Percentiles rank a stretch among this genome's conserved stretches.
These are phyloP conservation scores for Globisporangium lucens DNA, from an alignment of 352 stramenopile species.

Conservation along the genomic window DNA sequence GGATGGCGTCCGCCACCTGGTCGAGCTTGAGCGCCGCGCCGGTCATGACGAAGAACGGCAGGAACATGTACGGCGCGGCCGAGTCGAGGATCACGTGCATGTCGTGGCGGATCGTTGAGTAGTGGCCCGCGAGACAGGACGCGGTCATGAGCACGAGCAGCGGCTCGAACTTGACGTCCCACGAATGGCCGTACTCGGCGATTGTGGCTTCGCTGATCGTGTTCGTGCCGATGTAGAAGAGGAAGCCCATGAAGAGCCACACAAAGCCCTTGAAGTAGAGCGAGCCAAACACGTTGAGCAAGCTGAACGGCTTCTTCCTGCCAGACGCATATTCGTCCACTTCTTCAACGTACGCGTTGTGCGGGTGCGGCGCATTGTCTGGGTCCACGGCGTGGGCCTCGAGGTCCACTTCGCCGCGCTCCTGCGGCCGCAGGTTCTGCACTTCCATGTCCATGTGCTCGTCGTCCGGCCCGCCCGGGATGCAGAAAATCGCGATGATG, in stretches of 20 bases:
- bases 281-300: conserved; percentile 23
- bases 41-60: conserved; percentile 81
- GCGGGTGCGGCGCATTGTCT: conserved; percentile 39
- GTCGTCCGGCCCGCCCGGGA: conserved; percentile 38
- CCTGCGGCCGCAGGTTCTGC: background rate
- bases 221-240: conserved; percentile 56
- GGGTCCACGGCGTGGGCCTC: conserved; percentile 22
- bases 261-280: conserved; percentile 64
- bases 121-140: conserved; percentile 62
- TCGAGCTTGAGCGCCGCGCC: conserved; percentile 65
- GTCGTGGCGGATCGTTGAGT: conserved; percentile 59
- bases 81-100: conserved; percentile 78
- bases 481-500: conserved; percentile 61
- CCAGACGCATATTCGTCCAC: conserved; percentile 15
- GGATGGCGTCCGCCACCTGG: conserved; percentile 52
- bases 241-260: conserved; percentile 55
- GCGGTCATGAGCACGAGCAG: conserved; percentile 66
- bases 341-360: conserved; percentile 56
- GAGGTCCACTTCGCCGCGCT: conserved; percentile 19
- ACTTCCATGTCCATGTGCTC: conserved; percentile 23
- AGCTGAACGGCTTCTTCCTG: conserved; percentile 1
- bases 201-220: conserved; percentile 42
- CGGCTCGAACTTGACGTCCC: conserved; percentile 73
- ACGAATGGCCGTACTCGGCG: conserved; percentile 42
- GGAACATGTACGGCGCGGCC: conserved; percentile 64